Base-by-base conservation (phyloP, 1,284 basidiomycete species). In the Clitocybe nebularis region DNA sequence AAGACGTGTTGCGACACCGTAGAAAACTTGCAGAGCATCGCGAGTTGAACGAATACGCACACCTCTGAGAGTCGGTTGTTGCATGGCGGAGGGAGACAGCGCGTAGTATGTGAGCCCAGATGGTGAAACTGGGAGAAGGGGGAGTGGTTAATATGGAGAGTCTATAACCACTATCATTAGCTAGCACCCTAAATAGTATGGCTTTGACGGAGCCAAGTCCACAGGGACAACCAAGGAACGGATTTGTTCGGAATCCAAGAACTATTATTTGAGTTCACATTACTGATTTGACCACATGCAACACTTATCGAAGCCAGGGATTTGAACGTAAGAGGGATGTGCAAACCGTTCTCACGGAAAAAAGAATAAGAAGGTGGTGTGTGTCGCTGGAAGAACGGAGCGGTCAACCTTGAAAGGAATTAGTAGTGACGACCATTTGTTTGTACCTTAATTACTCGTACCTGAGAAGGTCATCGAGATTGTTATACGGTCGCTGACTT, bases 11-110 rank as follows among this genome's bases (percentile, higher is more conserved):
- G 83, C 80, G 46, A 88, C 85, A 39, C 77, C 87, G 57, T 83
- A 72, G 64, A 89, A 89, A 52, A 89, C 79, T 47, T 84, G 81
- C 39, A 84, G 72, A 13, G 87, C 86, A 61, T 89, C 86, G 45
- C 81, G 75, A 10, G 83, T 84, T 1, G 82, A 84, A 53, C 83
- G 78, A 50, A 89, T 83, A 59, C 83, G 80, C 21, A 84, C 77
- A 59, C 81, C 81, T 46, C 75, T 73, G 34, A 89, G 72, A 39
- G 85, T 89, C 33, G 85, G 86, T 41, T 71, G 75, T 59, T 89
- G 85, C 74, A 81, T 78, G 40, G 57, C 34, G 47, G 45, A 51
- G 25, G 42, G 24, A 37, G 9, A 3, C 11, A 20, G 35, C 24
- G 34, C 33, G 17, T 13, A 19, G 21, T 26, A 48, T 29, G 44